Conservation (phyloP, 176 grass and related monocot genomes). For the Chloris gayana region DNA sequence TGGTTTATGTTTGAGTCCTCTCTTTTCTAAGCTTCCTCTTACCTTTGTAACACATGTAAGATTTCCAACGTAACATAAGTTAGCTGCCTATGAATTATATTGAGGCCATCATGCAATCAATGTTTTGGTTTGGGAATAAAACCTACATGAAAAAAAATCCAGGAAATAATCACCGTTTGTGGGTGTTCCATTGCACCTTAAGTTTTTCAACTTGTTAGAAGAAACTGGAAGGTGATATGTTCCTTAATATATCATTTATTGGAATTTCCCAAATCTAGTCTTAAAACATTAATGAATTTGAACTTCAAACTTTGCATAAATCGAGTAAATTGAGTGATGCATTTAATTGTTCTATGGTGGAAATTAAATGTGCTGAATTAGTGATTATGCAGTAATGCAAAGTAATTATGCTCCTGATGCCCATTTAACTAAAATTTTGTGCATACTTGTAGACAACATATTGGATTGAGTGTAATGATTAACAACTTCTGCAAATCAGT, state of each 20-base stretch:
- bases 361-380: neutral
- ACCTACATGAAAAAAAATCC: neutral
- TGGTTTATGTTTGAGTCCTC: neutral
- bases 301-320: neutral
- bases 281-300: neutral
- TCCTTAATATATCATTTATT: neutral
- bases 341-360: neutral
- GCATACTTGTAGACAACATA: neutral
- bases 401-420: too few relatives aligned
- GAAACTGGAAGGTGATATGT: neutral
- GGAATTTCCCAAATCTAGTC: neutral
- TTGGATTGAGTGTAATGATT: constrained; percentile 1
- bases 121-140: neutral
- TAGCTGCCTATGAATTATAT: neutral
- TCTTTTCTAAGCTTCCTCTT: constrained; percentile 8
- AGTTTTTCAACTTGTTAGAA: neutral
- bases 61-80: neutral
- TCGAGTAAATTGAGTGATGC: neutral
- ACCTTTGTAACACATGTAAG: constrained; percentile 11
- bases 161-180: neutral
- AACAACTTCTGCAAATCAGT: constrained; percentile 6
- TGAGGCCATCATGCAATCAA: neutral
- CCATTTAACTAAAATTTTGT: neutral
- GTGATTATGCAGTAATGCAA: too few relatives aligned
- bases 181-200: neutral